phyloP scores from a whole-genome alignment of 345 rosid species.

The Arabis alpina region DNA sequence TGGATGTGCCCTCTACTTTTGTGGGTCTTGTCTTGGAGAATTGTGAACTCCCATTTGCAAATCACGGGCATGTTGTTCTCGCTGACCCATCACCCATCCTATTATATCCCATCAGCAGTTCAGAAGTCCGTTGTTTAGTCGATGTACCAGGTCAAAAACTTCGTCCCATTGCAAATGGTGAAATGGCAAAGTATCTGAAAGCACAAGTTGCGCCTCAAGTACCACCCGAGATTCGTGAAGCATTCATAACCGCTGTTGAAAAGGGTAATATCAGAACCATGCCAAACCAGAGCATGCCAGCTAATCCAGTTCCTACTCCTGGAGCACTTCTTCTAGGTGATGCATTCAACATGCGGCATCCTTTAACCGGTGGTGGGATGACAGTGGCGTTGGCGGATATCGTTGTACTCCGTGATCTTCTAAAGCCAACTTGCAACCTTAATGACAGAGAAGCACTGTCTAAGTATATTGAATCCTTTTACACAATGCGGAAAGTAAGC shows the following conservation, averaged over 20 bases:
- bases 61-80: constrained; percentile 61
- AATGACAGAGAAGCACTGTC: constrained; percentile 47
- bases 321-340: constrained; percentile 64
- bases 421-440: constrained; percentile 47
- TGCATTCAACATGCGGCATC: constrained; percentile 67
- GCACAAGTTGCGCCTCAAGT: constrained; percentile 61
- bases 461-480: constrained; percentile 56
- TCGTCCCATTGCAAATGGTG: constrained; percentile 69
- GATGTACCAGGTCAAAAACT: constrained; percentile 66
- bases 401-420: constrained; percentile 54
- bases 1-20: constrained; percentile 60
- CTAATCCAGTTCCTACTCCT: constrained; percentile 53
- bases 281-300: constrained; percentile 62
- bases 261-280: constrained; percentile 57
- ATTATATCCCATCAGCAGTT: constrained; percentile 66
- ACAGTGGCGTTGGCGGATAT: constrained; percentile 61
- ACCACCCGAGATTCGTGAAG: constrained; percentile 42
- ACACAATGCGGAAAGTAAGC: constrained; percentile 56
- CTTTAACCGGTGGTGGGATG: constrained; percentile 68
- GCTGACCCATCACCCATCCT: constrained; percentile 64
- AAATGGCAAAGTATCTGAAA: constrained; percentile 66
- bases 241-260: constrained; percentile 52
- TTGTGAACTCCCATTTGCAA: constrained; percentile 57
- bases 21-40: constrained; percentile 71
- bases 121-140: constrained; percentile 70